Conservation (phyloP, 192 early-diverging fungal species). For the Podila clonocystis region DNA sequence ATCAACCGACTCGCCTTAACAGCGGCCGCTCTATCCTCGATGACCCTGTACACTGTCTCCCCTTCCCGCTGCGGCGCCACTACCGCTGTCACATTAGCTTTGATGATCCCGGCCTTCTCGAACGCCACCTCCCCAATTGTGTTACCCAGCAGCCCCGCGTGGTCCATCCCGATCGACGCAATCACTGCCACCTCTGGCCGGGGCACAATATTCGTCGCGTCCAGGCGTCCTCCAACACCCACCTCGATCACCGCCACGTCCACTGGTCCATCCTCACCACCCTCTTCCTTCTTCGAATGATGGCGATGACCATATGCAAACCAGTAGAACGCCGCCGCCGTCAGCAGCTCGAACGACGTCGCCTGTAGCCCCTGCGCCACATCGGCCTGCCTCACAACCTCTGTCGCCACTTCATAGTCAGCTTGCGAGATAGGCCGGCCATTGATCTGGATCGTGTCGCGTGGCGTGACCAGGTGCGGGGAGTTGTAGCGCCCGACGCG, state of each 20-base stretch:
- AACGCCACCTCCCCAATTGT: constrained; percentile 79
- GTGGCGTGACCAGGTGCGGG: constrained; percentile 90
- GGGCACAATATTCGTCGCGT: constrained; percentile 82
- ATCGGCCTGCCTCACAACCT: constrained; percentile 66
- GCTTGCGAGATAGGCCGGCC: constrained; percentile 76
- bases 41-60: constrained; percentile 48
- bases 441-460: constrained; percentile 94
- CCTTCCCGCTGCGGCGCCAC: constrained; percentile 65
- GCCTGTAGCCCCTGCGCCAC: constrained; percentile 50
- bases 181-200: constrained; percentile 76
- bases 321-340: constrained; percentile 65
- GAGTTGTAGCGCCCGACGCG: constrained; percentile 88
- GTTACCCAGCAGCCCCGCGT: constrained; percentile 72
- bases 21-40: constrained; percentile 25
- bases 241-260: constrained; percentile 85
- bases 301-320: constrained; percentile 83
- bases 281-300: constrained; percentile 74
- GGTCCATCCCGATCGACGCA: constrained; percentile 84
- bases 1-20: constrained; percentile 19
- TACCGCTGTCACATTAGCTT: constrained; percentile 56
- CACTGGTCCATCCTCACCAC: constrained; percentile 54
- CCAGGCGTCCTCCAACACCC: constrained; percentile 84
- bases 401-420: constrained; percentile 81
- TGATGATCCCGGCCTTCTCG: constrained; percentile 89
- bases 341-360: constrained; percentile 77